phyloP scores from a whole-genome alignment of 495 filamentous ascomycete genomes.

The Echria macrotheca region DNA sequence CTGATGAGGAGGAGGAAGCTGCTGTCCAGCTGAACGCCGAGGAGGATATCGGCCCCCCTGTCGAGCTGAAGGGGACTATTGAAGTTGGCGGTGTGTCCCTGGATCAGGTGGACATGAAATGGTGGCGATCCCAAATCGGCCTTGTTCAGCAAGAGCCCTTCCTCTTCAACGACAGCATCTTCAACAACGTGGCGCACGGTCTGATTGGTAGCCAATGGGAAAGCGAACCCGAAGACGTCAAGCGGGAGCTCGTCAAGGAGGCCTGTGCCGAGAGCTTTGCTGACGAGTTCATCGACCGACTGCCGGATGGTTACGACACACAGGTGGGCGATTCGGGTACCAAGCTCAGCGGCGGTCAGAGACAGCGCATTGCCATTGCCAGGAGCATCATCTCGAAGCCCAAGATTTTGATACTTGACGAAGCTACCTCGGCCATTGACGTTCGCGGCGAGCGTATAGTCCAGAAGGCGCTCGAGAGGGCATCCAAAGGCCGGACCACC shows the following conservation, averaged over 20 bases:
- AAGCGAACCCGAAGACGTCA: conserved; percentile 44
- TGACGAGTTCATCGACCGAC: conserved; percentile 52
- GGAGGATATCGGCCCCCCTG: conserved; percentile 35
- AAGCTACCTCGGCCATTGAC: conserved; percentile 76
- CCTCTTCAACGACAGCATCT: conserved; percentile 68
- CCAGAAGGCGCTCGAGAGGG: conserved; percentile 62
- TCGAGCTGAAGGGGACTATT: conserved; percentile 45
- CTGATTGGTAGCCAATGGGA: conserved; percentile 55
- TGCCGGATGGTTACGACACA: conserved; percentile 59
- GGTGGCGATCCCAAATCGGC: conserved; percentile 64
- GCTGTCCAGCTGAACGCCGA: conserved; percentile 9
- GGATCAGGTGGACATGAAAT: conserved; percentile 51
- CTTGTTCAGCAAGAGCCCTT: conserved; percentile 70
- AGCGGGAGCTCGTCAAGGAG: conserved; percentile 48
- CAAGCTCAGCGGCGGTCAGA: conserved; percentile 50
- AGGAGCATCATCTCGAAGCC: conserved; percentile 67
- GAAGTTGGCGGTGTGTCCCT: conserved; percentile 52
- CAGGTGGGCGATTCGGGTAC: conserved; percentile 46
- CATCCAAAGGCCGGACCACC: conserved; percentile 64
- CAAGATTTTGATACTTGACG: conserved; percentile 74
- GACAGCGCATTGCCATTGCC: conserved; percentile 69
- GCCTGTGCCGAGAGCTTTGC: conserved; percentile 56
- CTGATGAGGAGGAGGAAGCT: conserved; percentile 29
- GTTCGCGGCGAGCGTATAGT: conserved; percentile 62
- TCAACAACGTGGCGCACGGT: conserved; percentile 57